Conservation (phyloP, 1,139 yeast genomes). For the Magnusiomyces paraingens region DNA sequence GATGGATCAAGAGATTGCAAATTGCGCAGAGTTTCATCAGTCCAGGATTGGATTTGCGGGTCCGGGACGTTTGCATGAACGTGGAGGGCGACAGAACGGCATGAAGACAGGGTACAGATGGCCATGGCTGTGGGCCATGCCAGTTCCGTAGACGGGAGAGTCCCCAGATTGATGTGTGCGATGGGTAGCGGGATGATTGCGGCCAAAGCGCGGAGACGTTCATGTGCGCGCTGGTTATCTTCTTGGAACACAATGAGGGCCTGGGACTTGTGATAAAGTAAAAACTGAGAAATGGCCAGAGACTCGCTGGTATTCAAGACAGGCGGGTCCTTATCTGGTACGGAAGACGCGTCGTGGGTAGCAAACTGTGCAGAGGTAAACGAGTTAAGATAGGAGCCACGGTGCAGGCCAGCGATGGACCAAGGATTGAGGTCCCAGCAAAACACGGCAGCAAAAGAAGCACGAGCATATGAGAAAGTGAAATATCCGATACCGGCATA, state of each 20-base stretch:
- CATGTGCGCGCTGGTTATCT: slow-evolving; percentile 47
- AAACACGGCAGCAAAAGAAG: slow-evolving; percentile 40
- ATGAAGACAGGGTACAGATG: slow-evolving; percentile 19
- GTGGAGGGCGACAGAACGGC: slow-evolving; percentile 39
- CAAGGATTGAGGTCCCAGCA: slow-evolving; percentile 88
- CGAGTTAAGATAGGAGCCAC: too few species aligned
- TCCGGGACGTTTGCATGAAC: slow-evolving; percentile 68
- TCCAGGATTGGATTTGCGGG: slow-evolving; percentile 40
- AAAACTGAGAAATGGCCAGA: too few species aligned
- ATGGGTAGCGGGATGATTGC: slow-evolving; percentile 29
- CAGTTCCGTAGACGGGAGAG: slow-evolving; percentile 60
- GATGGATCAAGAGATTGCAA: background rate
- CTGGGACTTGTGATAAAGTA: slow-evolving; percentile 15
- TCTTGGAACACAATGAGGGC: slow-evolving; percentile 51
- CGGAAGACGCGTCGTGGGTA: too few species aligned
- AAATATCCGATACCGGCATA: slow-evolving; percentile 89
- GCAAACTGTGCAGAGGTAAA: too few species aligned
- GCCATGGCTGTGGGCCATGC: slow-evolving; percentile 49
- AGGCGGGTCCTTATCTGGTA: background rate
- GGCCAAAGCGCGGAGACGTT: slow-evolving; percentile 34
- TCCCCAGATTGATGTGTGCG: slow-evolving; percentile 68
- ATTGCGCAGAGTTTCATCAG: slow-evolving; percentile 2
- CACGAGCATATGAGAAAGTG: slow-evolving; percentile 57
- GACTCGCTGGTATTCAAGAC: background rate
- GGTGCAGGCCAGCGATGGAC: too few species aligned